Evolutionary conservation across 805 yeast genomes (phyloP), one percentile per base, ranked within the genome.

Genomic region (Ogataea henricii): DNA sequence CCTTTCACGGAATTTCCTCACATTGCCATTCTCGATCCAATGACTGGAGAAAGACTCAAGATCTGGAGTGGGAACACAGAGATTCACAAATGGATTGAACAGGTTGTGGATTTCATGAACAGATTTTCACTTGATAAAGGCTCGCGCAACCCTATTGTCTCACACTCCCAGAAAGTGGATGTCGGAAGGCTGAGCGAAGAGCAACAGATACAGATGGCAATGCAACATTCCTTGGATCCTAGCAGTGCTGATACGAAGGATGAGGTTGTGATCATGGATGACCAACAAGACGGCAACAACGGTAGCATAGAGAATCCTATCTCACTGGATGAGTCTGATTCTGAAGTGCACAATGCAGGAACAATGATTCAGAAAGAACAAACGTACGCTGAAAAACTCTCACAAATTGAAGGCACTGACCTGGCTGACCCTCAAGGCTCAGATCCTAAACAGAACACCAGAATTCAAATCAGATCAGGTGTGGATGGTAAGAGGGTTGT

Each of bases 11-110:
- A 76, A 20, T 85, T 71, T 63, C 99, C 99, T 1, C 97, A 94
- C 64, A 83, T 94, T 35, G 87, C 97, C 1, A 87, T 94, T 33
- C 64, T 94, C 42, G 99, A 94, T 61, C 97, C 99, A 2, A 81
- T 91, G 64, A 94, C 99, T 0, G 98, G 98, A 18, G 99, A 94
- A 67, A 76, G 96, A 50, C 78, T 89, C 47, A 77, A 78, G 55
- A 74, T 74, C 45, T 94, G 97, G 96, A 70, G 74, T n/a, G 79
- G 78, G 0, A 83, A 81, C 1, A 95, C 95, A 0, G 69, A 70
- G 16, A 72, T 77, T 0, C 74, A 76, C 3, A 72, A 67, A 16
- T 91, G 91, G 81, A 64, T 84, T 7, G 75, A 77, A 33, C 89
- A 87, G 43, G 80, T 88, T 3, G 77, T 81, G 34, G 84, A 82